These are phyloP conservation scores for Thermochaetoides thermophila DNA, from an alignment of 495 filamentous ascomycete genomes.

Conservation along the genomic window DNA sequence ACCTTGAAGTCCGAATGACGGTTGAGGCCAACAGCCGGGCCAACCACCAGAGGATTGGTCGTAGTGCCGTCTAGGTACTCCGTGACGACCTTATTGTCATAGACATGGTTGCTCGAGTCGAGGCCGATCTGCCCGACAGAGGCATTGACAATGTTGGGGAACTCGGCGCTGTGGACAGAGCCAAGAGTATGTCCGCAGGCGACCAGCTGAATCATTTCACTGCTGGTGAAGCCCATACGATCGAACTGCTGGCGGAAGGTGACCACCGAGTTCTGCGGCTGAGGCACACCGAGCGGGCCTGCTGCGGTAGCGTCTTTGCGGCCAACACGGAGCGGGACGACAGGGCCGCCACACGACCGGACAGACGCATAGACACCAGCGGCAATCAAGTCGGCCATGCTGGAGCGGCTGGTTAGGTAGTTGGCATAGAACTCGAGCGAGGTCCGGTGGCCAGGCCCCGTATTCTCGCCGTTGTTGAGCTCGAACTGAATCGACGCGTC, in stretches of 20 bases:
- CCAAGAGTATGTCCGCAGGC: constrained; percentile 51
- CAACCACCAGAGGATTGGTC: constrained; percentile 37
- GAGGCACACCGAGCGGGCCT: constrained; percentile 39
- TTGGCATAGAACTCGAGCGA: constrained; percentile 39
- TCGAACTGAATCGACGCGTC: constrained; percentile 49
- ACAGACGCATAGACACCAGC: constrained; percentile 42
- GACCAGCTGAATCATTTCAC: constrained; percentile 45
- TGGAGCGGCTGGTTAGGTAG: constrained; percentile 35
- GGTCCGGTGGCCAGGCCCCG: constrained; percentile 41
- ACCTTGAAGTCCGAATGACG: constrained; percentile 42
- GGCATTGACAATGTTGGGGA: constrained; percentile 36
- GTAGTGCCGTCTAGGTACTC: constrained; percentile 42
- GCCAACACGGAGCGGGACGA: constrained; percentile 38
- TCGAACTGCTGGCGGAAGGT: constrained; percentile 40
- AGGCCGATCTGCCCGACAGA: constrained; percentile 22
- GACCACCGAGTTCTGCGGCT: constrained; percentile 38
- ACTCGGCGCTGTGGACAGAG: constrained; percentile 41
- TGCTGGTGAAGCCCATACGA: constrained; percentile 40
- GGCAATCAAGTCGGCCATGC: constrained; percentile 44
- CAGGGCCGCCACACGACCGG: constrained; percentile 43
- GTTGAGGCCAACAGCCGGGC: constrained; percentile 23
- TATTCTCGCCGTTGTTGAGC: constrained; percentile 39
- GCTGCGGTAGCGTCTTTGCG: constrained; percentile 38
- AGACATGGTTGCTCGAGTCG: constrained; percentile 31
- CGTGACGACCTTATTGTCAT: constrained; percentile 40